A percentile compares a stretch with the other conserved stretches of the same genome.
These are phyloP conservation scores for Lentinus brumalis DNA, from an alignment of 768 basidiomycete genomes.

Conservation along the genomic window DNA sequence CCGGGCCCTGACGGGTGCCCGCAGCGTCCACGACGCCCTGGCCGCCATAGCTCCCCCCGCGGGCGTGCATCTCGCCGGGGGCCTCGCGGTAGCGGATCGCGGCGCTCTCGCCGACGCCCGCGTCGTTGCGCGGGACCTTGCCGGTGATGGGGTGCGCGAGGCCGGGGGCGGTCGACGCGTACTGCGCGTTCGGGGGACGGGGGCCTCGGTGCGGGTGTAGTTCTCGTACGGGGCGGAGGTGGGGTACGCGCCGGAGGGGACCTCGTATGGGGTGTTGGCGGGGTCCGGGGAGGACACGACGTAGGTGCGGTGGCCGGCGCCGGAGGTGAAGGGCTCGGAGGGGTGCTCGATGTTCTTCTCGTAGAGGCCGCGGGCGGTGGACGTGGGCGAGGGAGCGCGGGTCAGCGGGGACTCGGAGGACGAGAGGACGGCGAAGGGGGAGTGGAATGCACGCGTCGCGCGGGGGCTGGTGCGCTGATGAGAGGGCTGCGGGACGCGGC, in stretches of 20 bases:
- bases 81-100: conserved; percentile 44
- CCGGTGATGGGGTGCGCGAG: conserved; percentile 48
- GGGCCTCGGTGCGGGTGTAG: conserved; percentile 43
- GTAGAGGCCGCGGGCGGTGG: conserved; percentile 40
- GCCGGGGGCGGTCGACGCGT: conserved; percentile 43
- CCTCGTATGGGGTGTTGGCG: conserved; percentile 59
- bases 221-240: conserved; percentile 42
- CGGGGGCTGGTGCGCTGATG: conserved; percentile 9
- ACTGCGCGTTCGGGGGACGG: conserved; percentile 37
- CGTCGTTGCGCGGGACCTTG: conserved; percentile 41
- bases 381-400: conserved; percentile 31
- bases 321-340: conserved; percentile 47
- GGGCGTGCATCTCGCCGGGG: conserved; percentile 48
- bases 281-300: conserved; percentile 76
- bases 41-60: conserved; percentile 46
- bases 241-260: conserved; percentile 67
- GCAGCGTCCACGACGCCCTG: conserved; percentile 44
- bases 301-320: conserved; percentile 58
- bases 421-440: conserved; percentile 60
- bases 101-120: conserved; percentile 51
- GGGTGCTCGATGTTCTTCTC: conserved; percentile 63
- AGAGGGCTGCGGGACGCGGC: conserved; percentile 17
- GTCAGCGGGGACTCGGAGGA: conserved; percentile 35
- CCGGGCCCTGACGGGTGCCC: conserved; percentile 37
- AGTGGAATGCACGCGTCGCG: conserved; percentile 59